phyloP scores from a whole-genome alignment of 495 filamentous ascomycete genomes.

The Aspergillus saccharolyticus region DNA sequence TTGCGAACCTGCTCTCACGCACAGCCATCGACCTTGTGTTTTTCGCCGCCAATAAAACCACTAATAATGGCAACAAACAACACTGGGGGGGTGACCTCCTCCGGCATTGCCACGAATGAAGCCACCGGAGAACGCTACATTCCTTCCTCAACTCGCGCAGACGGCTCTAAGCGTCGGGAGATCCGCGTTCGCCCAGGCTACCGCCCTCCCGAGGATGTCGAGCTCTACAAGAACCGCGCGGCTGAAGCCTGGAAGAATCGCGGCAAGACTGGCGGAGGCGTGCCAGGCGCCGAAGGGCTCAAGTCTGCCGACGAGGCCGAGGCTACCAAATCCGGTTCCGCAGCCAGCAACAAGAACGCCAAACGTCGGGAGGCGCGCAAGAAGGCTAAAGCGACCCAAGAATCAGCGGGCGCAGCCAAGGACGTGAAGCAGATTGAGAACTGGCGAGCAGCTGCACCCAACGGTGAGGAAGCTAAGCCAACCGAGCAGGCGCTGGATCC shows the following conservation, averaged over 20 bases:
- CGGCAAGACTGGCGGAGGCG: slow-evolving; percentile 54
- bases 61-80: slow-evolving; percentile 27
- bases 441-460: slow-evolving; percentile 24
- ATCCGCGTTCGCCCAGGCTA: slow-evolving; percentile 93
- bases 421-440: slow-evolving; percentile 31
- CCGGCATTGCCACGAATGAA: slow-evolving; percentile 73
- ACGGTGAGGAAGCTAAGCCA: slow-evolving; percentile 20
- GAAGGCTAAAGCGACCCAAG: slow-evolving; percentile 64
- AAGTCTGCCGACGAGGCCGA: slow-evolving; percentile 46
- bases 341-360: slow-evolving; percentile 81
- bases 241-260: slow-evolving; percentile 83
- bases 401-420: slow-evolving; percentile 27
- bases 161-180: slow-evolving; percentile 84
- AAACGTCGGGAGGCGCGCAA: slow-evolving; percentile 86
- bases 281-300: slow-evolving; percentile 71
- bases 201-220: slow-evolving; percentile 90
- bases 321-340: slow-evolving; percentile 33
- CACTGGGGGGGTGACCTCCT: slow-evolving; percentile 21
- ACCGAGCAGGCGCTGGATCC: slow-evolving; percentile 46
- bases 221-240: slow-evolving; percentile 89
- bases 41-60: background rate
- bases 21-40: background rate
- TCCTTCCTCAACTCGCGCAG: slow-evolving; percentile 77
- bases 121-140: slow-evolving; percentile 78
- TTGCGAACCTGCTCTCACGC: background rate